phyloP scores from a whole-genome alignment of 139 green algal genomes.

The Pseudopediastrum boryanum region DNA sequence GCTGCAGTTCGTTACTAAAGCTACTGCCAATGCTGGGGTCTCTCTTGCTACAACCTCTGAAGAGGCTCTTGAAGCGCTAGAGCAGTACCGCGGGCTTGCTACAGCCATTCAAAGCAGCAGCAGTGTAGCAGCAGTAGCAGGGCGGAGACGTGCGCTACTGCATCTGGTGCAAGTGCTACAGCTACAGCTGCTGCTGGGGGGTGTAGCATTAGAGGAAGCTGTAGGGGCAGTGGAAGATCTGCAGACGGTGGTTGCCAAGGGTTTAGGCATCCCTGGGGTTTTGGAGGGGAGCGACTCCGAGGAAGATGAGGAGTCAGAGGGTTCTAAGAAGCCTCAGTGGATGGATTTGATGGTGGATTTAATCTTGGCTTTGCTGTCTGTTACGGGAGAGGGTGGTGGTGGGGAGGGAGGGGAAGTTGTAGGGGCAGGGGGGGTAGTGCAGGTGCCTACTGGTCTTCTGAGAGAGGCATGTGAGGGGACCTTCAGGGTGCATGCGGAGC shows the following conservation, averaged over 20 bases:
- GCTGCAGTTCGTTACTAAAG: constrained; percentile 8
- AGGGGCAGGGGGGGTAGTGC: constrained; percentile 8
- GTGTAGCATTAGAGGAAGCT: constrained; percentile 46
- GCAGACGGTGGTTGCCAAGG: constrained; percentile 1
- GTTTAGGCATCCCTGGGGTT: constrained; percentile 10
- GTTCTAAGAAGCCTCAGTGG: constrained; percentile 57
- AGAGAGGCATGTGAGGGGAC: constrained; percentile 69
- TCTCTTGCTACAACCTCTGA: not conserved
- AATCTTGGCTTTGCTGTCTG: constrained; percentile 72
- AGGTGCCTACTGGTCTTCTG: constrained; percentile 69
- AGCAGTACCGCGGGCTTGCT: constrained; percentile 17
- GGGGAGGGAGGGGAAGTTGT: not conserved
- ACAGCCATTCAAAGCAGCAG: not conserved
- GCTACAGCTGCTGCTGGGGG: constrained; percentile 61
- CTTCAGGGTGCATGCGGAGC: constrained; percentile 53
- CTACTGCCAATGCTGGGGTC: not conserved
- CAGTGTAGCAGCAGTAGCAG: constrained; percentile 3
- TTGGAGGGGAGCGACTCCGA: constrained; percentile 21
- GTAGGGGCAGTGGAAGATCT: constrained; percentile 25
- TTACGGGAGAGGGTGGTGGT: constrained; percentile 8
- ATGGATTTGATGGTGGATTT: constrained; percentile 80
- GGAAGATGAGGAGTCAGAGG: constrained; percentile 3
- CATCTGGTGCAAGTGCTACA: constrained; percentile 64
- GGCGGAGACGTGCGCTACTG: constrained; percentile 37
- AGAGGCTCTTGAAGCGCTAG: constrained; percentile 19